Evolutionary conservation across 1,284 basidiomycete species (phyloP).

Genomic region (Cryptococcus sp.): DNA sequence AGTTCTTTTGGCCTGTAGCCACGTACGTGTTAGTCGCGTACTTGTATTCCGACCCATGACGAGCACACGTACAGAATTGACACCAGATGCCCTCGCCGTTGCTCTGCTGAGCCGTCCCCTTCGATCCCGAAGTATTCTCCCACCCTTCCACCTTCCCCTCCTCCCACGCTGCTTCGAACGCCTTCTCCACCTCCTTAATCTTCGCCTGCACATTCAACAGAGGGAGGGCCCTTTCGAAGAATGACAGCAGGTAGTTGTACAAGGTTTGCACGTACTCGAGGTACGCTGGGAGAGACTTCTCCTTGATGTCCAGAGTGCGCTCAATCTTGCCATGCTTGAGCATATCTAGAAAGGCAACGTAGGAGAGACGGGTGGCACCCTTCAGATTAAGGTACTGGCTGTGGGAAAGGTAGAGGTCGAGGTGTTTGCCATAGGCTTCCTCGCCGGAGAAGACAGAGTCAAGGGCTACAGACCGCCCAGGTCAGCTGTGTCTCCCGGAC

Average conservation of each 20-base stretch:
- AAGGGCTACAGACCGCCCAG: constrained; percentile 60
- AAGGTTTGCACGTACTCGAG: constrained; percentile 78
- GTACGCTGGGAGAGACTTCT: constrained; percentile 70
- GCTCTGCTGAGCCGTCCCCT: constrained; percentile 25
- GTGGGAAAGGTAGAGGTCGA: constrained; percentile 88
- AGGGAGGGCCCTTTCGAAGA: constrained; percentile 81
- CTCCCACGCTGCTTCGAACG: constrained; percentile 80
- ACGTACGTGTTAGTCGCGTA: background rate
- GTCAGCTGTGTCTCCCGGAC: constrained; percentile 3
- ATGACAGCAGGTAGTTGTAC: constrained; percentile 79
- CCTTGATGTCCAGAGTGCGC: constrained; percentile 68
- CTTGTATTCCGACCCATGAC: background rate
- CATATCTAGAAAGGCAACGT: constrained; percentile 87
- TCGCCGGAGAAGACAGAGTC: constrained; percentile 91
- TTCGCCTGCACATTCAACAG: constrained; percentile 73
- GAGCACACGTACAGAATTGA: constrained; percentile 71
- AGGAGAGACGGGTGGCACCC: constrained; percentile 73
- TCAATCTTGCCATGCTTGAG: constrained; percentile 54
- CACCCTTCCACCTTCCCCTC: constrained; percentile 70
- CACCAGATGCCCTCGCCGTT: constrained; percentile 81
- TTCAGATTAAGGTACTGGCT: constrained; percentile 86
- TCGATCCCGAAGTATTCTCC: constrained; percentile 55
- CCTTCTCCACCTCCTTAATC: constrained; percentile 61
- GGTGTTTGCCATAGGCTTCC: constrained; percentile 89
- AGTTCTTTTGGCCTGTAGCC: constrained; percentile 77